Percentiles rank a stretch among this genome's conserved stretches.
Evolutionary conservation across 169 alveolate genomes (phyloP).

Genomic region (Plasmodium blacklocki): DNA sequence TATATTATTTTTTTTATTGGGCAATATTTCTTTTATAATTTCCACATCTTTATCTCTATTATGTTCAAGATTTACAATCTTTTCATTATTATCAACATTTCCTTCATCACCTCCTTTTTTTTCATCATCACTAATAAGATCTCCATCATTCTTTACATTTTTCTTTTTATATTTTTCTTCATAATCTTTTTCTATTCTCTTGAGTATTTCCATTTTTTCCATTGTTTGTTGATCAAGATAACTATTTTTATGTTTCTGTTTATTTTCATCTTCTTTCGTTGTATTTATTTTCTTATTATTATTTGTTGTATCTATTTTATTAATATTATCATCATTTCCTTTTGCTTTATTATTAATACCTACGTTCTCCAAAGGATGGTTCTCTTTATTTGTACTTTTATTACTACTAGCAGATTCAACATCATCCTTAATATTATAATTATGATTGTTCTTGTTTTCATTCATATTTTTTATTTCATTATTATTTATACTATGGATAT

Average conservation of each 20-base stretch:
- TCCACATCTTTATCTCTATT: not conserved
- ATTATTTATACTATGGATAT: slow-evolving; percentile 10
- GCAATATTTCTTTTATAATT: not conserved
- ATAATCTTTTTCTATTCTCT: slow-evolving; percentile 11
- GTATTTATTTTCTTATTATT: slow-evolving; percentile 6
- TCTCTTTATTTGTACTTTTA: no score
- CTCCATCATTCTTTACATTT: slow-evolving; percentile 1
- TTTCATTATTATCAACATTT: no score
- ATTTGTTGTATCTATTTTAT: not conserved
- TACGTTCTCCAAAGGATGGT: no score
- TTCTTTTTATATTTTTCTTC: slow-evolving; percentile 5
- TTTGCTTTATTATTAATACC: not conserved
- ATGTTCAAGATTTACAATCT: not conserved
- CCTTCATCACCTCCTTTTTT: not conserved
- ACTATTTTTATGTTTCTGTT: not conserved
- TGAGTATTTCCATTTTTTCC: slow-evolving; percentile 8
- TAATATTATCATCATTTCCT: not conserved
- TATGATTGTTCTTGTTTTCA: not conserved
- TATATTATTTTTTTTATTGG: no score
- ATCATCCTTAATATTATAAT: slow-evolving; percentile 15
- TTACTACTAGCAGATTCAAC: not conserved
- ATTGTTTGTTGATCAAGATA: not conserved
- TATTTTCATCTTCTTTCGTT: not conserved
- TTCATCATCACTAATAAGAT: not conserved
- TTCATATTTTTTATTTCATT: slow-evolving; percentile 22